Conservation (phyloP, 495 filamentous ascomycete species). For the Penicillium longicatenatum region DNA sequence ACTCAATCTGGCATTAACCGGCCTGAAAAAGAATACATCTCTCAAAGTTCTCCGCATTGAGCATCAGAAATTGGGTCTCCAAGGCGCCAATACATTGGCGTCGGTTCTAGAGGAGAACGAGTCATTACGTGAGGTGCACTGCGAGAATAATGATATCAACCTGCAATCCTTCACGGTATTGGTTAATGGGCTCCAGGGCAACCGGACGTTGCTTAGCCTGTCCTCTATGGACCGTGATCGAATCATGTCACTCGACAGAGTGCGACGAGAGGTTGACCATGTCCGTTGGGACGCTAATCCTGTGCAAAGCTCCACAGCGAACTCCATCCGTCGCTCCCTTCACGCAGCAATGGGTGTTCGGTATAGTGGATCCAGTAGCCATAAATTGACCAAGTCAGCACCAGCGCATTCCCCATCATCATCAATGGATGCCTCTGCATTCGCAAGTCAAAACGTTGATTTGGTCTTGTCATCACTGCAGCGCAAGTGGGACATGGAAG, state of each 20-base stretch:
- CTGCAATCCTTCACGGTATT: slow-evolving; percentile 77
- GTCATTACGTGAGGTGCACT: slow-evolving; percentile 67
- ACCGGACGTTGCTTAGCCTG: slow-evolving; percentile 64
- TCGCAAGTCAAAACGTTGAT: slow-evolving; percentile 52
- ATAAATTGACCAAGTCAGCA: slow-evolving; percentile 38
- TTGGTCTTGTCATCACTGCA: slow-evolving; percentile 56
- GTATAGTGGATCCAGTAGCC: slow-evolving; percentile 27
- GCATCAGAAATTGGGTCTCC: slow-evolving; percentile 62
- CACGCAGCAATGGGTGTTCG: slow-evolving; percentile 43
- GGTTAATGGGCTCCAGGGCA: slow-evolving; percentile 70
- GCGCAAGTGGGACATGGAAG: slow-evolving; percentile 64
- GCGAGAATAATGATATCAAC: slow-evolving; percentile 78
- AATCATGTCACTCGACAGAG: slow-evolving; percentile 59
- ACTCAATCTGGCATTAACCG: slow-evolving; percentile 73
- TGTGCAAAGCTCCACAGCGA: slow-evolving; percentile 36
- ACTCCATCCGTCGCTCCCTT: slow-evolving; percentile 49
- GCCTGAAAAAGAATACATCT: slow-evolving; percentile 73
- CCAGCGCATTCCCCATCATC: slow-evolving; percentile 23
- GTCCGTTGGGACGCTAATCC: slow-evolving; percentile 44
- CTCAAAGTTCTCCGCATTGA: slow-evolving; percentile 78
- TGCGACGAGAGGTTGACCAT: slow-evolving; percentile 60
- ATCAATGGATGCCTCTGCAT: slow-evolving; percentile 29
- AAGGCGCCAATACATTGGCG: slow-evolving; percentile 75
- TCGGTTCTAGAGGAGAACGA: slow-evolving; percentile 72
- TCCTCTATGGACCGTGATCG: slow-evolving; percentile 68